Percentiles rank a stretch among this genome's conserved stretches.
These are phyloP conservation scores for Didymella exigua DNA, from an alignment of 2,329 filamentous ascomycete genomes.

Conservation along the genomic window DNA sequence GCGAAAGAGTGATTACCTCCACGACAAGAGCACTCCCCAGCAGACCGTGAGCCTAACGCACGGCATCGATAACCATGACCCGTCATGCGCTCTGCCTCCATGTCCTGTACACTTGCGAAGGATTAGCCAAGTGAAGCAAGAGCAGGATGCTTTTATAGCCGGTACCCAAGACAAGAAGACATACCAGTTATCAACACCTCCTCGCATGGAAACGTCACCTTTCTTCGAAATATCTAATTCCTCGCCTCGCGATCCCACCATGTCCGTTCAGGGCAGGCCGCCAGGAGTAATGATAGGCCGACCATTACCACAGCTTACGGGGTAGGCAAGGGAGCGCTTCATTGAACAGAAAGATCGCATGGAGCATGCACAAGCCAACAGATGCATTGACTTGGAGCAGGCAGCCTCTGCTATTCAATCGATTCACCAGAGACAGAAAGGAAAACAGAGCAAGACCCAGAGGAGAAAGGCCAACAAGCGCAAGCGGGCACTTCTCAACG, in stretches of 20 bases:
- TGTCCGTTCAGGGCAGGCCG: neutral
- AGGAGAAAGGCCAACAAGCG: neutral
- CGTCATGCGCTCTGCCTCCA: constrained; percentile 17
- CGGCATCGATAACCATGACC: constrained; percentile 3
- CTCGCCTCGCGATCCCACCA: neutral
- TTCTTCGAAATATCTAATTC: neutral
- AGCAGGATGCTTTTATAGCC: neutral
- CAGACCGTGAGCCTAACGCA: constrained; percentile 20
- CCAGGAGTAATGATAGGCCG: neutral
- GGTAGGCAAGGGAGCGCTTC: constrained; percentile 1
- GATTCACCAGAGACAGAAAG: neutral
- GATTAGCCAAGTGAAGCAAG: neutral
- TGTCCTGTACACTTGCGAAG: constrained; percentile 20
- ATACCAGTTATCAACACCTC: neutral
- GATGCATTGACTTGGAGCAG: neutral
- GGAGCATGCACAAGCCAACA: constrained; percentile 2
- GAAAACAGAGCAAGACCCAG: neutral
- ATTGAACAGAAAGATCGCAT: constrained; percentile 1
- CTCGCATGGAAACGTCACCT: neutral
- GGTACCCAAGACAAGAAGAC: neutral
- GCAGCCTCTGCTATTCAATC: neutral
- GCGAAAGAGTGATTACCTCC: constrained; percentile 21
- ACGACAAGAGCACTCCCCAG: constrained; percentile 10
- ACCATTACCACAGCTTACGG: neutral
- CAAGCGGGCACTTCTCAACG: neutral